Base-by-base conservation (phyloP, 2,329 filamentous ascomycete species). In the Graphilbum ipis-grandicollis region DNA sequence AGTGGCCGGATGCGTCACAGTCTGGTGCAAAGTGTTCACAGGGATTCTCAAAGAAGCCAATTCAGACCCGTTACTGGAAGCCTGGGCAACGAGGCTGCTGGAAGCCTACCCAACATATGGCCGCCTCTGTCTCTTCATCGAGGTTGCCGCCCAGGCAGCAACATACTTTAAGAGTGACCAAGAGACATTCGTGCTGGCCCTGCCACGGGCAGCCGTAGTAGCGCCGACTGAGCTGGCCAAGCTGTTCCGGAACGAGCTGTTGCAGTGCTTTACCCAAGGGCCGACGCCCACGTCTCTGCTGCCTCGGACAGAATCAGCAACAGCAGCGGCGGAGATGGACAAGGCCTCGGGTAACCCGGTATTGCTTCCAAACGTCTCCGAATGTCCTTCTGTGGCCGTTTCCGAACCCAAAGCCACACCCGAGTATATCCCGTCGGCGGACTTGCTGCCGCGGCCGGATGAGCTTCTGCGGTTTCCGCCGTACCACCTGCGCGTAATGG, bases 391-490 rank as follows among this genome's bases (percentile, higher is more conserved):
- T n/a, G n/a, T n/a, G n/a, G n/a, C n/a, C n/a, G n/a, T n/a, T n/a
- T n/a, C n/a, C n/a, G n/a, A n/a, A n/a, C n/a, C n/a, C n/a, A n/a
- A n/a, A n/a, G n/a, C 6, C 28, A 41, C 33, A 7, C 19, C 45
- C 15, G 51, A 57, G 12, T 52, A 55, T 35, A 47, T 70, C 3
- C 63, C 66, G 2, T 54, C 56, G 19, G 46, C 56, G 2, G 53
- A 49, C 4, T 52, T 52, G 0, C 47, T 69, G 10, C 56, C 60
- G 4, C 53, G 61, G 2, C 66, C 65, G 1, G 61, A 66, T 34
- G 55, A 64, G n/a, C 50, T 69, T 9, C 52, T 66, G 13, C 50
- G 55, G 9, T 56, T 51, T 23, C 60, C 65, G 2, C 65, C 65
- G 0, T 68, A 68, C 43, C 55, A 65, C 36, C 50, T 69, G 6